phyloP scores from a whole-genome alignment of 441 rosid genomes.

The Arabidopsis lyrata region DNA sequence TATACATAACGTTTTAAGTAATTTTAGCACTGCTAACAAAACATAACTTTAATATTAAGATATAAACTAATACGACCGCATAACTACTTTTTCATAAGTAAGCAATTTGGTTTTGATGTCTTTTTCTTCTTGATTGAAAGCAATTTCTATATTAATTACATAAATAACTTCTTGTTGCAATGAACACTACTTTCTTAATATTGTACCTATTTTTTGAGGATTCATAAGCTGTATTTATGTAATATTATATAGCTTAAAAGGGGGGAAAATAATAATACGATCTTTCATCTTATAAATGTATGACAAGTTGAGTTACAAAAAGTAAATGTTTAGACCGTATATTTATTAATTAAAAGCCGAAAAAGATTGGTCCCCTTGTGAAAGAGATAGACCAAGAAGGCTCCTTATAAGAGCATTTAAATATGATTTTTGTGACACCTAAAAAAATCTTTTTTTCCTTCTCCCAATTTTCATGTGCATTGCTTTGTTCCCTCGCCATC shows the following conservation, averaged over 20 bases:
- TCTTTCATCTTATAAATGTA: conserved; percentile 38
- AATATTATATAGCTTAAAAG: conserved; percentile 1
- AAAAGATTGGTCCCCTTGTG: conserved; percentile 43
- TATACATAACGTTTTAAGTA: conserved; percentile 6
- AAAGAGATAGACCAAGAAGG: conserved; percentile 34
- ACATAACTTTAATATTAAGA: conserved; percentile 30
- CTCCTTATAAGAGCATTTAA: conserved; percentile 31
- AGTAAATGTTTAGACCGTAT: conserved; percentile 31
- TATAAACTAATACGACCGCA: conserved; percentile 4
- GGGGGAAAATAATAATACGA: conserved; percentile 15
- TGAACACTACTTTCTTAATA: background rate
- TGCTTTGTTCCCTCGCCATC: conserved; percentile 44
- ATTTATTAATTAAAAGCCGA: conserved; percentile 34
- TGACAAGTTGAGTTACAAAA: conserved; percentile 37
- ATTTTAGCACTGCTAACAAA: conserved; percentile 9
- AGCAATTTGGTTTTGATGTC: conserved; percentile 37
- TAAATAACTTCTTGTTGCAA: background rate
- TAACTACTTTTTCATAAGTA: conserved; percentile 24
- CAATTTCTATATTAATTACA: conserved; percentile 17
- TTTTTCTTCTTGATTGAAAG: conserved; percentile 33
- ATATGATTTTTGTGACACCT: conserved; percentile 39
- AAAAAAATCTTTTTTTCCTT: conserved; percentile 7
- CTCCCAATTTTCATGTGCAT: conserved; percentile 41
- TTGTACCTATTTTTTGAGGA: background rate
- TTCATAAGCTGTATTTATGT: background rate